Evolutionary conservation across 331 rosid species (phyloP).

Genomic region (Stylosanthes scabra): DNA sequence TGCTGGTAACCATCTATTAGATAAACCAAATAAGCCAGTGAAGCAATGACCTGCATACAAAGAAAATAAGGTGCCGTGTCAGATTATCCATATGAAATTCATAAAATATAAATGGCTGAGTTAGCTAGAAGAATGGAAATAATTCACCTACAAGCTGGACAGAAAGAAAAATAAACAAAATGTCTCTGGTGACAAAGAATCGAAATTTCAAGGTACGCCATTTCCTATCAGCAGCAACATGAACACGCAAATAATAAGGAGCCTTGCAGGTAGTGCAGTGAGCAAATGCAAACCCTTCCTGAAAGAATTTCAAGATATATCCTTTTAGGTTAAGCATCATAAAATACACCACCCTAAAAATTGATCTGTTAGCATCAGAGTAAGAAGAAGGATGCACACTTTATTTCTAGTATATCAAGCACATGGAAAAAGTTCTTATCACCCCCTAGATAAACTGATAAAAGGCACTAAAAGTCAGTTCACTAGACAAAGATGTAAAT

Average conservation of each 20-base stretch:
- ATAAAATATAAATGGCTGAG: slow-evolving; percentile 16
- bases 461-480: not conserved
- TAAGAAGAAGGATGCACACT: not conserved
- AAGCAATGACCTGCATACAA: slow-evolving; percentile 77
- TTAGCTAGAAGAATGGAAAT: slow-evolving; percentile 33
- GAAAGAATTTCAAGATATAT: slow-evolving; percentile 45
- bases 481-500: slow-evolving; percentile 7
- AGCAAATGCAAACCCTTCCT: slow-evolving; percentile 99
- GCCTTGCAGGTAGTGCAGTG: slow-evolving; percentile 99
- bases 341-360: slow-evolving; percentile 16
- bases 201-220: slow-evolving; percentile 98
- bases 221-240: slow-evolving; percentile 91
- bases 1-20: slow-evolving; percentile 83
- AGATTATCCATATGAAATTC: slow-evolving; percentile 10
- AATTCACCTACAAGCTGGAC: slow-evolving; percentile 89
- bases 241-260: slow-evolving; percentile 95
- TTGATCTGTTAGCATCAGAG: slow-evolving; percentile 11
- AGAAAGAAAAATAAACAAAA: slow-evolving; percentile 81
- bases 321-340: slow-evolving; percentile 22
- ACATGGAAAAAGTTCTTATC: not conserved
- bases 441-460: too few species aligned
- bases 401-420: too few species aligned
- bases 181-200: slow-evolving; percentile 95
- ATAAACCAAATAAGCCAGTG: slow-evolving; percentile 82
- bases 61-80: slow-evolving; percentile 15